phyloP scores from a whole-genome alignment of 1,284 basidiomycete genomes.

The Butyriboletus appendiculatus region DNA sequence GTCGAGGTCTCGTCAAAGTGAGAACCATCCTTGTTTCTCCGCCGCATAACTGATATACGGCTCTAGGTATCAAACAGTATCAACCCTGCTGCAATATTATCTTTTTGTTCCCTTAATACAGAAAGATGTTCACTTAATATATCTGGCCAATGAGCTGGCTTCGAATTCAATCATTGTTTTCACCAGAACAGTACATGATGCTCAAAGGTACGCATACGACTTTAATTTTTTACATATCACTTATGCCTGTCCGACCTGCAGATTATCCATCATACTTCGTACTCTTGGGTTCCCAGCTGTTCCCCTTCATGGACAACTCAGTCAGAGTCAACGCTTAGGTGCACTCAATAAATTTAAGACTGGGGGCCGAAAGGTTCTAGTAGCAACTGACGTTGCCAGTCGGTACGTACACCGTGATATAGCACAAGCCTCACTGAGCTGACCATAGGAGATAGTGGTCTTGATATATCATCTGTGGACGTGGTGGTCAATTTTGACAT shows the following conservation, averaged over 20 bases:
- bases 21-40: slow-evolving; percentile 25
- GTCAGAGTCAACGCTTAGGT: slow-evolving; percentile 91
- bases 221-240: not conserved
- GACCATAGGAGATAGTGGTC: slow-evolving; percentile 56
- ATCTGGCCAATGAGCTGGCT: slow-evolving; percentile 87
- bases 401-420: slow-evolving; percentile 50
- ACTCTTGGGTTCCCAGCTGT: slow-evolving; percentile 94
- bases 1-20: slow-evolving; percentile 95
- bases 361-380: slow-evolving; percentile 88
- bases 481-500: slow-evolving; percentile 99
- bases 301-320: slow-evolving; percentile 94
- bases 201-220: slow-evolving; percentile 61
- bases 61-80: slow-evolving; percentile 92
- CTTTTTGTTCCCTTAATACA: slow-evolving; percentile 91
- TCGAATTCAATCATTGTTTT: slow-evolving; percentile 97
- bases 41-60: slow-evolving; percentile 3
- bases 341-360: slow-evolving; percentile 97
- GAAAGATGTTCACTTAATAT: slow-evolving; percentile 92
- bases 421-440: slow-evolving; percentile 2
- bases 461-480: slow-evolving; percentile 97
- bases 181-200: slow-evolving; percentile 94
- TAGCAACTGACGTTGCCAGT: slow-evolving; percentile 98
- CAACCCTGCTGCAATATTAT: slow-evolving; percentile 95
- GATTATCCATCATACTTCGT: slow-evolving; percentile 88
- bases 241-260: slow-evolving; percentile 29